These are phyloP conservation scores for Fusarium scirpi DNA, from an alignment of 2,329 filamentous ascomycete species.

Conservation along the genomic window DNA sequence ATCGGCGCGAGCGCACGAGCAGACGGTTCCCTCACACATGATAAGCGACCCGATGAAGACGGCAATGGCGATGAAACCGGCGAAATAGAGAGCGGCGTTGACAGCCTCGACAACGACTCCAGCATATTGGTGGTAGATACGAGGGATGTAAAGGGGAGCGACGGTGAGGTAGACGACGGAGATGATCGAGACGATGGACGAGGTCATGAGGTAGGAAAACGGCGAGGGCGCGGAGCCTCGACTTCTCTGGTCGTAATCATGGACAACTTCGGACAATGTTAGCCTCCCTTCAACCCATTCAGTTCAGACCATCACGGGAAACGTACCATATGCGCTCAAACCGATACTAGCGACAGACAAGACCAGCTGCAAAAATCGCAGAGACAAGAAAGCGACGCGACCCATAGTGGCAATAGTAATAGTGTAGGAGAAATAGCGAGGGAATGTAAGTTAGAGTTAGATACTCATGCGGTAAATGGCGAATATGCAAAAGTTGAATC, in stretches of 20 bases:
- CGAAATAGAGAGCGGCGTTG: slow-evolving; percentile 69
- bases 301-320: neutral
- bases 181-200: slow-evolving; percentile 65
- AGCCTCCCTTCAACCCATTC: neutral
- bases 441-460: neutral
- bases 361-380: slow-evolving; percentile 43
- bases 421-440: slow-evolving; percentile 6
- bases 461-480: neutral
- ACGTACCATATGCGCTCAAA: slow-evolving; percentile 43
- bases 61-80: slow-evolving; percentile 69
- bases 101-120: slow-evolving; percentile 62
- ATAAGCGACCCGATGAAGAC: slow-evolving; percentile 67
- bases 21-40: slow-evolving; percentile 69
- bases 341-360: slow-evolving; percentile 43
- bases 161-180: slow-evolving; percentile 67
- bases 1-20: slow-evolving; percentile 65
- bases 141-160: slow-evolving; percentile 59
- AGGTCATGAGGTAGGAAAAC: slow-evolving; percentile 69
- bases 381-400: slow-evolving; percentile 30
- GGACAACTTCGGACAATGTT: slow-evolving; percentile 59
- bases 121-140: slow-evolving; percentile 61
- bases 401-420: slow-evolving; percentile 33
- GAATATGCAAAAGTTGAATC: neutral
- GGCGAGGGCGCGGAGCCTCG: slow-evolving; percentile 65
- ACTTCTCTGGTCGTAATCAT: slow-evolving; percentile 69